A percentile compares a stretch with the other conserved stretches of the same genome.
Evolutionary conservation across 2,329 filamentous ascomycete species (phyloP).

Genomic region (Botrytis porri): DNA sequence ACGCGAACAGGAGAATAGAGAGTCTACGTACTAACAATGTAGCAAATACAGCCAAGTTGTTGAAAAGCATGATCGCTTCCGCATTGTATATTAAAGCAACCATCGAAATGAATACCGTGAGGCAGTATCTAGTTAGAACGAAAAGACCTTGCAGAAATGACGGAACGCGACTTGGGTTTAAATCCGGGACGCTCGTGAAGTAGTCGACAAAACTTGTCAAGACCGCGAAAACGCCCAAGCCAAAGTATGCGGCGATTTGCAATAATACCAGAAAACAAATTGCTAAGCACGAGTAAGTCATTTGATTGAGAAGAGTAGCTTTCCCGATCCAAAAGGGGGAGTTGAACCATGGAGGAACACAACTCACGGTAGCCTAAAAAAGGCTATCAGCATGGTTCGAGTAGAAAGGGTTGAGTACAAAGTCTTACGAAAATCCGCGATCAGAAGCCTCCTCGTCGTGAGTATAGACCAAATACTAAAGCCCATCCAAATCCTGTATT

Average conservation of each 20-base stretch:
- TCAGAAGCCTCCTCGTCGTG: slow-evolving; percentile 28
- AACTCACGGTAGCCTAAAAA: slow-evolving; percentile 14
- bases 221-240: slow-evolving; percentile 23
- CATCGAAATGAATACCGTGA: slow-evolving; percentile 11
- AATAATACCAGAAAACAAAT: slow-evolving; percentile 31
- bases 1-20: neutral
- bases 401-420: neutral
- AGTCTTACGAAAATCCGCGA: slow-evolving; percentile 32
- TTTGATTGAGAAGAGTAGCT: neutral
- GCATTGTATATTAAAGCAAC: slow-evolving; percentile 17
- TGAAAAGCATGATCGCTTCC: slow-evolving; percentile 28
- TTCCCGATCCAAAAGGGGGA: neutral
- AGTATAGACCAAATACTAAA: slow-evolving; percentile 16
- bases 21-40: slow-evolving; percentile 30
- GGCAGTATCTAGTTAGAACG: slow-evolving; percentile 5
- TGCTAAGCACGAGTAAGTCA: slow-evolving; percentile 31
- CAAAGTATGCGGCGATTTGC: slow-evolving; percentile 30
- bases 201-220: slow-evolving; percentile 22
- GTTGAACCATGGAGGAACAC: neutral
- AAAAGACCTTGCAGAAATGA: slow-evolving; percentile 3
- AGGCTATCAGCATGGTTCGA: neutral
- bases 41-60: slow-evolving; percentile 32
- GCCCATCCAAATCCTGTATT: slow-evolving; percentile 12
- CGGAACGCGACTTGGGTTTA: neutral
- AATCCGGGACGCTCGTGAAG: slow-evolving; percentile 14